Evolutionary conservation across 2,329 filamentous ascomycete species (phyloP), one percentile per base, ranked within the genome.

Genomic region (Botryotinia globosa): DNA sequence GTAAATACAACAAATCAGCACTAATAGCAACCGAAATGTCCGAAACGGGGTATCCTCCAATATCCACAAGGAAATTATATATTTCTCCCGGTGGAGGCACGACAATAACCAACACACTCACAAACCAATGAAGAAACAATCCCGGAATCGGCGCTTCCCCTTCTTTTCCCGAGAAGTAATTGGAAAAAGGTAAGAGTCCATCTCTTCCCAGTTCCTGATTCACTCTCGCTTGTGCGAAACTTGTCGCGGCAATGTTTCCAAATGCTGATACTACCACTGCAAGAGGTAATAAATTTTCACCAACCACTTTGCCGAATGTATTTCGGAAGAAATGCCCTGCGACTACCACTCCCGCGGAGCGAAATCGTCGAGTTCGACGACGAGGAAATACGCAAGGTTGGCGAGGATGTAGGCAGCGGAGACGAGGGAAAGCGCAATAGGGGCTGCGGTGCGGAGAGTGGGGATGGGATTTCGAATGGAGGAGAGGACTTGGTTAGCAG

Each of bases 381-480:
- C 87, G 5, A 87, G 85, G 76, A 89, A 89, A 79, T 89, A 89
- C 32, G 87, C 86, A 48, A 88, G 83, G 77, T 88, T 89, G 79
- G 85, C 83, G 59, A 88, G 82, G 79, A 89, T 85, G 78, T 89
- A 90, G 0, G 87, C 79, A 37, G 87, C 78, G 0, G 85, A 85
- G n/a, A 88, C 85, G 14, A 85, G 82, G n/a, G 81, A 80, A 14
- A 90, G 83, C 0, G 87, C 88, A 4, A 86, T 75, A 0, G 87
- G 87, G 0, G 87, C 87, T 0, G 87, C 88, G 51, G 87, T 83
- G 76, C 86, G 87, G 68, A 90, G 82, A 0, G 88, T 90, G 48
- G 84, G 84, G n/a, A 86, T 83, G 0, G 88, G 88, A 76, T 89
- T 85, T 73, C 83, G 85, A 37, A 88, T 87, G 80, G 89, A 87